Conservation (phyloP, 2,329 filamentous ascomycete species). For the Xylaria sp. region DNA sequence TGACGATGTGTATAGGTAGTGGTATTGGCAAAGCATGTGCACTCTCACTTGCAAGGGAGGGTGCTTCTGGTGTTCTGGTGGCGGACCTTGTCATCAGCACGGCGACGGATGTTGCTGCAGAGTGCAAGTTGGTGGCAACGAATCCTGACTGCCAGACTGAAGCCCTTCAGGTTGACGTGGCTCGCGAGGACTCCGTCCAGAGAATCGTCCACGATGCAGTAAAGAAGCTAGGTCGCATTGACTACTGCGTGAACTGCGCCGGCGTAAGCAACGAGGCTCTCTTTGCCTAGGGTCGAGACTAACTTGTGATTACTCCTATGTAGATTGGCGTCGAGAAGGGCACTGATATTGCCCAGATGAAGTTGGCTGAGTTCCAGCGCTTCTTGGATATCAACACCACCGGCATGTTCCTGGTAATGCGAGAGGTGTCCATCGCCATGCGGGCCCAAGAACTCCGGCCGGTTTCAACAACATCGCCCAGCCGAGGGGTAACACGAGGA, state of each 20-base stretch:
- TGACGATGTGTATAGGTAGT: no score
- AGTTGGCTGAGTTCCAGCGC: no score
- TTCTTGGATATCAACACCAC: no score
- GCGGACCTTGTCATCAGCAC: not conserved
- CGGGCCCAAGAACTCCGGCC: no score
- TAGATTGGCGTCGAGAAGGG: no score
- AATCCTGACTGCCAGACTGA: not conserved
- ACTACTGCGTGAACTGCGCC: not conserved
- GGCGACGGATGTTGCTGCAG: not conserved
- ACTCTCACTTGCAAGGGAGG: not conserved
- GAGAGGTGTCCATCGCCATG: no score
- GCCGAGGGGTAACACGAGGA: not conserved
- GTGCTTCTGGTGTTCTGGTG: not conserved
- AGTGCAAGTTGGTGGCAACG: no score
- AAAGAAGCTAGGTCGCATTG: not conserved
- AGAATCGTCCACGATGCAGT: not conserved
- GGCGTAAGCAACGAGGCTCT: not conserved
- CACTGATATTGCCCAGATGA: no score
- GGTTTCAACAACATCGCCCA: no score
- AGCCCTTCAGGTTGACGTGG: not conserved
- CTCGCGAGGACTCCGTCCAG: not conserved
- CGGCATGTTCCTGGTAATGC: no score
- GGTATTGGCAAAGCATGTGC: not conserved
- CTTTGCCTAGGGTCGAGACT: no score
- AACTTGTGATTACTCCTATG: no score